A percentile compares a stretch with the other conserved stretches of the same genome.
Conservation (phyloP, 2,329 filamentous ascomycete genomes). For the Dactylellina parvicollis region DNA sequence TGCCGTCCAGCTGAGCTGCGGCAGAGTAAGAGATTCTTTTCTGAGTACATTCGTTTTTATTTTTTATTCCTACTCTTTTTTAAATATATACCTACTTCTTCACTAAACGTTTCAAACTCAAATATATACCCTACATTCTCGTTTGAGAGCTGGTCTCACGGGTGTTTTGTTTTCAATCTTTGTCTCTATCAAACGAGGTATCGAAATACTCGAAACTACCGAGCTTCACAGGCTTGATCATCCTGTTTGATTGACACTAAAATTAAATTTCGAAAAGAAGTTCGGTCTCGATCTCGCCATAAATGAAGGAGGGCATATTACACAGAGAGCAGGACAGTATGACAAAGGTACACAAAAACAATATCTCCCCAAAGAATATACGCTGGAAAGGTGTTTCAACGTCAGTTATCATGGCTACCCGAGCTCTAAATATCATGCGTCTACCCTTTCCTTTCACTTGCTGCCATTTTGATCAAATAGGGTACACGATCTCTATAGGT, state of each 20-base stretch:
- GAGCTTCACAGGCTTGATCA: not conserved
- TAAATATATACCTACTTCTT: slow-evolving; percentile 1
- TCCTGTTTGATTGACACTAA: slow-evolving; percentile 10
- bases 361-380: slow-evolving; percentile 11
- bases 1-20: slow-evolving; percentile 53
- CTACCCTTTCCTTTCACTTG: not conserved
- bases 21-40: slow-evolving; percentile 40
- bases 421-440: not conserved
- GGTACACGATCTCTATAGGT: not conserved
- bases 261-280: too few species aligned
- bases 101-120: slow-evolving; percentile 31
- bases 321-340: slow-evolving; percentile 9
- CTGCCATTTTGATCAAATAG: too few species aligned
- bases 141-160: slow-evolving; percentile 46
- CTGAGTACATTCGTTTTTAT: slow-evolving; percentile 50
- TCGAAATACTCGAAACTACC: slow-evolving; percentile 28
- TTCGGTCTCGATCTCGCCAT: too few species aligned
- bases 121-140: slow-evolving; percentile 3
- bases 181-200: slow-evolving; percentile 15
- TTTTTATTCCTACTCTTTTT: slow-evolving; percentile 41
- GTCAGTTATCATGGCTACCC: not conserved
- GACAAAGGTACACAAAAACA: slow-evolving; percentile 35
- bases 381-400: slow-evolving; percentile 19
- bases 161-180: slow-evolving; percentile 3
- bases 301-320: not conserved